Evolutionary conservation across 495 filamentous ascomycete genomes (phyloP).

Genomic region (Tuber melanosporum): DNA sequence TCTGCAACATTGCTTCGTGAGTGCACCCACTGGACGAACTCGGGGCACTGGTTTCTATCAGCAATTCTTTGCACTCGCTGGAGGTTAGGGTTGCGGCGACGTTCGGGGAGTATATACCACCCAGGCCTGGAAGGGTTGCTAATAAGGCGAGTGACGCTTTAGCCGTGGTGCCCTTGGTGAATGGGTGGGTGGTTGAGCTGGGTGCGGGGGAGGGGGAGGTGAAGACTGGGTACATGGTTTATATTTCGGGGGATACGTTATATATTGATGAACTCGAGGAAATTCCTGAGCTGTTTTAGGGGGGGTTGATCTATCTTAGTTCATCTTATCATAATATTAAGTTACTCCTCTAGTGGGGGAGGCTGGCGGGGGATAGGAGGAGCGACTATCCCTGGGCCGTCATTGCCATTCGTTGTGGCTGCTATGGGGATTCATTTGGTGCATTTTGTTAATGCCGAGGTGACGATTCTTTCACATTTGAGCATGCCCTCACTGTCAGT

Average conservation of each 20-base stretch:
- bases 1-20: too few species aligned
- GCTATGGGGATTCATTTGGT: constrained; percentile 60
- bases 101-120: constrained; percentile 65
- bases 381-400: constrained; percentile 49
- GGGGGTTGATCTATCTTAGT: constrained; percentile 60
- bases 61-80: too few species aligned
- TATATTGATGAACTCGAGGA: constrained; percentile 57
- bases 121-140: constrained; percentile 38
- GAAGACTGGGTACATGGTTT: constrained; percentile 57
- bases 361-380: constrained; percentile 43
- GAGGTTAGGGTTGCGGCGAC: constrained; percentile 56
- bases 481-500: constrained; percentile 42
- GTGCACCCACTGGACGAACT: too few species aligned
- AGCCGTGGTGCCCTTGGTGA: too few species aligned
- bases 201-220: constrained; percentile 38
- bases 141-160: constrained; percentile 48
- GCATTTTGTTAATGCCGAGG: constrained; percentile 54
- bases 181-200: too few species aligned
- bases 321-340: constrained; percentile 48
- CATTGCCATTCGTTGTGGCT: constrained; percentile 62
- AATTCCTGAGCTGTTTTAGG: constrained; percentile 51
- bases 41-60: too few species aligned
- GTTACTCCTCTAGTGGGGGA: constrained; percentile 1
- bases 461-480: constrained; percentile 65
- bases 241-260: constrained; percentile 71